These are phyloP conservation scores for Coemansia sp. DNA, from an alignment of 371 early-diverging fungal genomes.

Conservation along the genomic window DNA sequence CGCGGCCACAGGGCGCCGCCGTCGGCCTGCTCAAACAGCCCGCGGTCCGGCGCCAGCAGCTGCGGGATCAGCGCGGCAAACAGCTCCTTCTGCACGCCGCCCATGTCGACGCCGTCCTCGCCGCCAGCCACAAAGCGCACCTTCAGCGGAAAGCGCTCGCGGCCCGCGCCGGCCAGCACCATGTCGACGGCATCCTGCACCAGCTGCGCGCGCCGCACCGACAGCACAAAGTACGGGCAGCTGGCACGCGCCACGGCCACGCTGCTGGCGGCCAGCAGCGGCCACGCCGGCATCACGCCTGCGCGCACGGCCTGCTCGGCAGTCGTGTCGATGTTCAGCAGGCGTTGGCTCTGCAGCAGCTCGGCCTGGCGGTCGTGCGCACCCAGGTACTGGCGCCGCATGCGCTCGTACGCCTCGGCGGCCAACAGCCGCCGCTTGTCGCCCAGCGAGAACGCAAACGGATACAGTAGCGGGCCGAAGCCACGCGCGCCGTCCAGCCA, in stretches of 20 bases:
- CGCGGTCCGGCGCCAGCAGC: conserved; percentile 44
- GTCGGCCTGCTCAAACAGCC: conserved; percentile 46
- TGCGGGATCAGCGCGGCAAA: conserved; percentile 39
- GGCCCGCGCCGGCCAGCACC: conserved; percentile 54
- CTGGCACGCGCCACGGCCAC: conserved; percentile 16
- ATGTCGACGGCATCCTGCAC: conserved; percentile 70
- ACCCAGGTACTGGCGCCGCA: conserved; percentile 26
- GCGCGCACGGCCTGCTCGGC: conserved; percentile 31
- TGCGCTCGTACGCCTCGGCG: conserved; percentile 29
- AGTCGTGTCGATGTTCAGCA: conserved; percentile 31
- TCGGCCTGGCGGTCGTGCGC: conserved; percentile 45
- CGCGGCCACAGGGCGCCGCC: conserved; percentile 41
- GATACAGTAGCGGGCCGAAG: conserved; percentile 33
- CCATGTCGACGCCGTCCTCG: conserved; percentile 89
- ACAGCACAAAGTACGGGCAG: conserved; percentile 76
- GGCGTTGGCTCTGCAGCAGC: conserved; percentile 26
- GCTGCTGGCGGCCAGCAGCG: conserved; percentile 24
- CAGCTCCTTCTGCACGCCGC: conserved; percentile 69
- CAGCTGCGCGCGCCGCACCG: conserved; percentile 67
- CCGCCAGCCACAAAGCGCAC: conserved; percentile 71
- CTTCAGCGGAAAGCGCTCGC: conserved; percentile 67
- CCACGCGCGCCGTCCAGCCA: conserved; percentile 26
- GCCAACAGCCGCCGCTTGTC: conserved; percentile 18
- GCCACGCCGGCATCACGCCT: conserved; percentile 31
- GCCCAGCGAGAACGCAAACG: conserved; percentile 23